Percentiles rank a stretch among this genome's conserved stretches.
These are phyloP conservation scores for Talaromyces sp. DNA, from an alignment of 2,329 filamentous ascomycete species.

Conservation along the genomic window DNA sequence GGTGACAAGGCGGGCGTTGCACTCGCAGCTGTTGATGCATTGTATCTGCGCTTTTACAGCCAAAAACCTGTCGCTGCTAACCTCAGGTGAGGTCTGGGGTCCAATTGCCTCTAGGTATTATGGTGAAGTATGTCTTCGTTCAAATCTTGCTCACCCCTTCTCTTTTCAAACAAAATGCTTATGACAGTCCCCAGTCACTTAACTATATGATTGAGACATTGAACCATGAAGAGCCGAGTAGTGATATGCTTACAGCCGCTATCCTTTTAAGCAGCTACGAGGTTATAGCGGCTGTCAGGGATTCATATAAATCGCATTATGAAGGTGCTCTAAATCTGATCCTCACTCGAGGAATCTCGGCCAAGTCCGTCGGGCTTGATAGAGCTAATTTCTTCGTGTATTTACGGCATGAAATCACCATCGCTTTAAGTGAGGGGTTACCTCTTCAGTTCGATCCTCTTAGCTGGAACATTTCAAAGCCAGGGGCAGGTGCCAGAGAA, in stretches of 20 bases:
- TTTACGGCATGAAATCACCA: not conserved
- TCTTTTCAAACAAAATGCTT: not conserved
- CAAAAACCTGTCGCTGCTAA: not conserved
- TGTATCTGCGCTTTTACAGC: not conserved
- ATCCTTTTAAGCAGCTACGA: not conserved
- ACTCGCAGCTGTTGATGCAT: not conserved
- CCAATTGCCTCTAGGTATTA: not conserved
- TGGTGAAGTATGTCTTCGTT: not conserved
- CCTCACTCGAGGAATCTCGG: not conserved
- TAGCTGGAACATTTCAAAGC: not conserved
- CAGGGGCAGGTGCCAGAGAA: not conserved
- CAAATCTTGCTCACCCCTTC: not conserved
- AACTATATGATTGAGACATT: not conserved
- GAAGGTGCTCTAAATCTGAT: not conserved
- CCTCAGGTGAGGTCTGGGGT: not conserved
- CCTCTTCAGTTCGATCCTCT: not conserved
- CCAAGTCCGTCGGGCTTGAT: not conserved
- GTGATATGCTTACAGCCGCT: not conserved
- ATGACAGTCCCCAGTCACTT: not conserved
- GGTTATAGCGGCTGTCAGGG: not conserved
- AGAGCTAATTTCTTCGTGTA: not conserved
- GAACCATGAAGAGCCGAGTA: not conserved
- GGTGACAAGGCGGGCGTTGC: not conserved
- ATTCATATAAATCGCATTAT: not conserved
- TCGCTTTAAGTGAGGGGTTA: not conserved